Evolutionary conservation across 345 rosid species (phyloP).

Genomic region (Salix caprea): DNA sequence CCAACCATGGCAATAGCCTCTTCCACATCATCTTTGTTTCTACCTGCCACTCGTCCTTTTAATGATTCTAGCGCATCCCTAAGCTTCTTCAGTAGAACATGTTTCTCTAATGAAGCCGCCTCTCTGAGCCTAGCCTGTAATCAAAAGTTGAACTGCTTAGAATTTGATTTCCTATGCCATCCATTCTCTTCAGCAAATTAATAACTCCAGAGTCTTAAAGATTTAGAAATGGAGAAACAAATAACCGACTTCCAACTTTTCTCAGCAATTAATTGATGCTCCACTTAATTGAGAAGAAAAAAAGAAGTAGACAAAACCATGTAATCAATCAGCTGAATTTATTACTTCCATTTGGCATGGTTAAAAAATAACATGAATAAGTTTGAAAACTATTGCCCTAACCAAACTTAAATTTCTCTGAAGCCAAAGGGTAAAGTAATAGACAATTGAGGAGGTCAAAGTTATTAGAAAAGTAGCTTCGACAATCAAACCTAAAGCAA

Average conservation of each 20-base stretch:
- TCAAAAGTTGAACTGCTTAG: constrained; percentile 14
- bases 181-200: background rate
- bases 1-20: constrained; percentile 92
- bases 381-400: background rate
- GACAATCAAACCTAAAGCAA: background rate
- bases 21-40: constrained; percentile 93
- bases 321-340: background rate
- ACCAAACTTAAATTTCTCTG: background rate
- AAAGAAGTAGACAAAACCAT: background rate
- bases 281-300: background rate
- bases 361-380: background rate
- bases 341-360: background rate
- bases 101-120: constrained; percentile 93
- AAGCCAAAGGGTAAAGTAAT: background rate
- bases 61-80: constrained; percentile 88
- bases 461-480: background rate
- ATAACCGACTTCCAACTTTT: background rate
- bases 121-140: constrained; percentile 86
- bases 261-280: background rate
- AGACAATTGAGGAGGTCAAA: background rate
- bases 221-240: constrained; percentile 5
- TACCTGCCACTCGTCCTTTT: constrained; percentile 83
- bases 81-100: constrained; percentile 94
- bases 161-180: background rate
- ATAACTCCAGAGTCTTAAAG: constrained; percentile 6